Conservation (phyloP, 345 rosid genomes). For the Linum lewisii region DNA sequence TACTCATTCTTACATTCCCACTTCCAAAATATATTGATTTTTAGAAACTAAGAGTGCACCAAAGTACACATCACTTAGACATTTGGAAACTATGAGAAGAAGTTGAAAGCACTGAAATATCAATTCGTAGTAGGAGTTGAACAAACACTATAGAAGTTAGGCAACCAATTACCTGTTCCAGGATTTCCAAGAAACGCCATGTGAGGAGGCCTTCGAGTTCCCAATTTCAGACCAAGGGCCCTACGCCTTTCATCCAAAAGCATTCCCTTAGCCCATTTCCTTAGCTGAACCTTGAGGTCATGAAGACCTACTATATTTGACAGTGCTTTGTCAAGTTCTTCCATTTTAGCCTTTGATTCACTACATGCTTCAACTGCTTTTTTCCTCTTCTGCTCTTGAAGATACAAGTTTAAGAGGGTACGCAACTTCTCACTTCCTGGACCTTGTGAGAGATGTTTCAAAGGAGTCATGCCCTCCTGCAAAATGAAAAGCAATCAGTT, state of each 20-base stretch:
- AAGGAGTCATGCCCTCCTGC: constrained; percentile 92
- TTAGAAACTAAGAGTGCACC: not conserved
- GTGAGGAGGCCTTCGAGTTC: constrained; percentile 81
- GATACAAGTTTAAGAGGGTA: constrained; percentile 42
- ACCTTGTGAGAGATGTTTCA: constrained; percentile 74
- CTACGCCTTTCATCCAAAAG: constrained; percentile 93
- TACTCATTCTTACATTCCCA: no score
- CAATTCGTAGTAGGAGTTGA: not conserved
- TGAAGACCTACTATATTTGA: constrained; percentile 67
- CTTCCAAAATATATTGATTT: no score
- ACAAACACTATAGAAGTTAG: constrained; percentile 2
- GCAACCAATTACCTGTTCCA: constrained; percentile 59
- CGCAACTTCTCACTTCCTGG: constrained; percentile 64
- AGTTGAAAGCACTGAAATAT: not conserved
- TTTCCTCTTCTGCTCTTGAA: constrained; percentile 75
- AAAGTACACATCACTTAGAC: not conserved
- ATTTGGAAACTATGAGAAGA: not conserved
- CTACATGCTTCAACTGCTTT: constrained; percentile 71
- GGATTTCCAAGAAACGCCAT: constrained; percentile 99
- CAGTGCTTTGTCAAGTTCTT: constrained; percentile 70
- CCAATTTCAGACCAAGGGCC: constrained; percentile 85
- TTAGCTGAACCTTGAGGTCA: constrained; percentile 75
- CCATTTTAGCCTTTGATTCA: constrained; percentile 82
- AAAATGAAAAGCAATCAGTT: constrained; percentile 12
- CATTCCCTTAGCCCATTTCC: constrained; percentile 99